Evolutionary conservation across 176 grass and related monocot species (phyloP).

Genomic region (Pontederia crassipes): DNA sequence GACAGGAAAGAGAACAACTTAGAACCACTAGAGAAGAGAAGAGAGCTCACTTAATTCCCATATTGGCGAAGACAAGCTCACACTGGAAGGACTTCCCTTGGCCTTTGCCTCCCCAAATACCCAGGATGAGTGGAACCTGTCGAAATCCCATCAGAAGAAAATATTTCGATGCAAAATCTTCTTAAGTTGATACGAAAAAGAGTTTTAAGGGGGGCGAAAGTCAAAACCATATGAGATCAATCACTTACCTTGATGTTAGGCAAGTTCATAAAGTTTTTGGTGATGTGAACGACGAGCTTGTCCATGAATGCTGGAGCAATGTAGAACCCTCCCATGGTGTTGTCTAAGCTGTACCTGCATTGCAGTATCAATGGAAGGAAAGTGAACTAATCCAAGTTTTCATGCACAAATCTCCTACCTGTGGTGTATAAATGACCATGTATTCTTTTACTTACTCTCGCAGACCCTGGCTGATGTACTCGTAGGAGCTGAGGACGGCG

Average conservation of each 20-base stretch:
- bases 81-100: conserved; percentile 24
- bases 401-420: neutral
- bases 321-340: conserved; percentile 63
- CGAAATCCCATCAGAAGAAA: neutral
- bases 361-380: neutral
- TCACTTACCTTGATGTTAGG: conserved; percentile 71
- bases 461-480: conserved; percentile 81
- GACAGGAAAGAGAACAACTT: neutral
- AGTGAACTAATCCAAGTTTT: neutral
- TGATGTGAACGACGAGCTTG: conserved; percentile 87
- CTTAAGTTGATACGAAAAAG: no score
- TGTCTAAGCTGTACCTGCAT: conserved; percentile 39
- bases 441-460: conserved; percentile 22
- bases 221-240: neutral
- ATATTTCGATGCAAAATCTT: no score
- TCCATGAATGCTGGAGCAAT: conserved; percentile 90
- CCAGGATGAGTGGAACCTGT: conserved; percentile 21
- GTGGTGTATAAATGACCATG: neutral
- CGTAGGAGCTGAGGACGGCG: conserved; percentile 75
- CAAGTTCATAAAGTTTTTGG: conserved; percentile 95
- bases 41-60: conserved; percentile 15
- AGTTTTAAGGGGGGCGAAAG: no score
- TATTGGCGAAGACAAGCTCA: conserved; percentile 17
- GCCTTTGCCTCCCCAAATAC: conserved; percentile 23
- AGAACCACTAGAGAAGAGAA: neutral